Conservation (phyloP, 2,329 filamentous ascomycete species). For the Cladosporium sp. region DNA sequence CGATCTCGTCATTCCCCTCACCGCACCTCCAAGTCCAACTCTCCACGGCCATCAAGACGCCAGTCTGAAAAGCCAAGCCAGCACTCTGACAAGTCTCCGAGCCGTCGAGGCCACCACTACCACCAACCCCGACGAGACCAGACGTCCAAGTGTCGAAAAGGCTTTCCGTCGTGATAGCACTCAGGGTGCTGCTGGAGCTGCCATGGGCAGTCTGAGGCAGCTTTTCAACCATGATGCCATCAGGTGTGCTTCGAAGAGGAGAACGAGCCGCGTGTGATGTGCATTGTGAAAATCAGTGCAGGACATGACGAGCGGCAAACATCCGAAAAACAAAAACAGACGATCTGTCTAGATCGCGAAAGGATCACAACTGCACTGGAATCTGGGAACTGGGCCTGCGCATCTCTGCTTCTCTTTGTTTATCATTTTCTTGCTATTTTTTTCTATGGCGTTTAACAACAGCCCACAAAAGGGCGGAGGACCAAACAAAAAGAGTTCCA, state of each 20-base stretch:
- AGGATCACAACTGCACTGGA: no score
- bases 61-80: conserved; percentile 30
- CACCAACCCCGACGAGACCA: background rate
- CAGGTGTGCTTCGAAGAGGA: conserved; percentile 21
- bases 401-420: no score
- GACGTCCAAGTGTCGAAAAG: background rate
- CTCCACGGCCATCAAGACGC: conserved; percentile 17
- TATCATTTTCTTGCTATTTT: no score
- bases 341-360: no score
- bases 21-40: conserved; percentile 24
- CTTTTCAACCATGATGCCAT: conserved; percentile 32
- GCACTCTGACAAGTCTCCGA: conserved; percentile 28
- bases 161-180: background rate
- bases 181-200: background rate
- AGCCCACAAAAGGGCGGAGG: no score
- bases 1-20: conserved; percentile 42
- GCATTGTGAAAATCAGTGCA: no score
- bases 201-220: conserved; percentile 28
- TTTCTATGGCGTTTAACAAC: no score
- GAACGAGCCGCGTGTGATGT: background rate
- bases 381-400: no score
- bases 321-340: no score
- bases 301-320: no score
- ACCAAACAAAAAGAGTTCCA: no score
- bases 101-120: conserved; percentile 20